These are phyloP conservation scores for Hypoxylon sp. DNA, from an alignment of 2,329 filamentous ascomycete genomes.

Conservation along the genomic window DNA sequence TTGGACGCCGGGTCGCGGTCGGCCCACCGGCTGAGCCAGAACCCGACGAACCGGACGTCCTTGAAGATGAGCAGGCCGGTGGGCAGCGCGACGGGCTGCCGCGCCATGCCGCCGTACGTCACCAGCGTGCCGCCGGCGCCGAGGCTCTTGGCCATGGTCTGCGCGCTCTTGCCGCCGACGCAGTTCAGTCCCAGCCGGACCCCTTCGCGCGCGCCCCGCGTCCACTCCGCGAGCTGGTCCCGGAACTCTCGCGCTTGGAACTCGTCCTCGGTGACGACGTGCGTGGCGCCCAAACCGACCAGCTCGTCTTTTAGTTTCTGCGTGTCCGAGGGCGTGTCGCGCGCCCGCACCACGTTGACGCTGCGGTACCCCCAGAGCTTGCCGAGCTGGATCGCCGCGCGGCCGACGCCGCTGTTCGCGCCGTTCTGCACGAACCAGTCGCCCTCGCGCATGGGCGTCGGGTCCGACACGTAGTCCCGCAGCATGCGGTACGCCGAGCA, in stretches of 20 bases:
- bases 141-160: constrained; percentile 78
- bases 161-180: constrained; percentile 87
- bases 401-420: constrained; percentile 90
- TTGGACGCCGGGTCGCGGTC: constrained; percentile 77
- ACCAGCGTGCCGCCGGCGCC: constrained; percentile 77
- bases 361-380: constrained; percentile 87
- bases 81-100: constrained; percentile 82
- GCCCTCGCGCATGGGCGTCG: constrained; percentile 63
- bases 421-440: constrained; percentile 98
- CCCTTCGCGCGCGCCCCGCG: constrained; percentile 73
- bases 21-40: constrained; percentile 94
- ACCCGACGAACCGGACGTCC: constrained; percentile 86
- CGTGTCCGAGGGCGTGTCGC: constrained; percentile 71
- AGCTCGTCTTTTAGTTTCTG: constrained; percentile 65
- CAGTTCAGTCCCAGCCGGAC: constrained; percentile 88
- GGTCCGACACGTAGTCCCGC: constrained; percentile 72
- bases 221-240: constrained; percentile 69
- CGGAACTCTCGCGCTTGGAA: constrained; percentile 67
- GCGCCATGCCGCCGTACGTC: constrained; percentile 95
- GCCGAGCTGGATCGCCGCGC: constrained; percentile 89
- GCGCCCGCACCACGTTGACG: constrained; percentile 85
- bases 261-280: constrained; percentile 65
- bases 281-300: constrained; percentile 61
- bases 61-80: constrained; percentile 93
- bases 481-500: constrained; percentile 95